These are phyloP conservation scores for Trichoderma simmonsii DNA, from an alignment of 2,329 filamentous ascomycete species.

Conservation along the genomic window DNA sequence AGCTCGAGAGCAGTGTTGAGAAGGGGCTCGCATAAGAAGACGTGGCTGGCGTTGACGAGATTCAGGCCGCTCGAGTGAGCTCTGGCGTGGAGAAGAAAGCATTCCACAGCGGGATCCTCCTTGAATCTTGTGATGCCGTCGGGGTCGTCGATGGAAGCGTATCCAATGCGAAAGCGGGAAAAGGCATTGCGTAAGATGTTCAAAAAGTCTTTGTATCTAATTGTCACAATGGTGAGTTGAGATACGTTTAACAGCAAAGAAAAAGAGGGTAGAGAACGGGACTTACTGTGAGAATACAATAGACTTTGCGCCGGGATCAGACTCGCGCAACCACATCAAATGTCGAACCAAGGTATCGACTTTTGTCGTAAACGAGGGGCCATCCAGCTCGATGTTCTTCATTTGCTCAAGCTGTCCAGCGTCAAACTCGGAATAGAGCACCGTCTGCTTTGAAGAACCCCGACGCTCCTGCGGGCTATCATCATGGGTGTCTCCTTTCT, in stretches of 20 bases:
- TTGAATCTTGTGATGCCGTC: constrained; percentile 75
- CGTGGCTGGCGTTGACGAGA: constrained; percentile 87
- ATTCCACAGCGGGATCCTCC: constrained; percentile 68
- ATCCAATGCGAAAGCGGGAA: constrained; percentile 66
- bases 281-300: constrained; percentile 83
- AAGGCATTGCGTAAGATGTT: constrained; percentile 70
- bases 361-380: constrained; percentile 80
- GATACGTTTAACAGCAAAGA: not conserved
- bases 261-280: no score
- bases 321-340: constrained; percentile 76
- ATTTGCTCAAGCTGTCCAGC: constrained; percentile 72
- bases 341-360: constrained; percentile 81
- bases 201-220: constrained; percentile 71
- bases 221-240: not conserved
- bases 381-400: constrained; percentile 71
- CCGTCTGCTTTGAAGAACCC: constrained; percentile 32
- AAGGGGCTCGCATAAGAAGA: constrained; percentile 90
- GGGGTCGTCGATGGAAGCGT: constrained; percentile 64
- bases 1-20: constrained; percentile 92
- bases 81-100: constrained; percentile 84
- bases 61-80: constrained; percentile 87
- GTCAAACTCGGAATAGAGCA: constrained; percentile 77
- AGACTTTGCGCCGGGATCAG: constrained; percentile 83
- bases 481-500: constrained; percentile 5
- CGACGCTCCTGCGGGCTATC: constrained; percentile 21